A percentile compares a stretch with the other conserved stretches of the same genome.
These are phyloP conservation scores for Pythium periplocum DNA, from an alignment of 352 stramenopile genomes.

Conservation along the genomic window DNA sequence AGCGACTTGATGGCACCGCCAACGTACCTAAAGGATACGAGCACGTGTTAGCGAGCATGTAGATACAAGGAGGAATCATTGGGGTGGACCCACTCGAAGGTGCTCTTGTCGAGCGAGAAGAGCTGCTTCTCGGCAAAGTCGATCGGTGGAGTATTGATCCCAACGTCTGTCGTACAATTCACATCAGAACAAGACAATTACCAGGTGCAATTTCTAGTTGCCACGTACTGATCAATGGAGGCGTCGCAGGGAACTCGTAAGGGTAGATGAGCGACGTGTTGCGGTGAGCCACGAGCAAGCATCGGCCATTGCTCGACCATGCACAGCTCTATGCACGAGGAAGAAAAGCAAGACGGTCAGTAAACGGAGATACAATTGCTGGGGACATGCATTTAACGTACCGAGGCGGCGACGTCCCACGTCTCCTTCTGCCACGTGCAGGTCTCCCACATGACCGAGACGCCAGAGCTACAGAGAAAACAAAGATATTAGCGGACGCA, in stretches of 20 bases:
- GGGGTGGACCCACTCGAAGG: constrained; percentile 35
- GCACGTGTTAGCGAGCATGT: no score
- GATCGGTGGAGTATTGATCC: constrained; percentile 64
- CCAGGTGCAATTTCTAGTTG: neutral
- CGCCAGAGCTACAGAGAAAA: constrained; percentile 26
- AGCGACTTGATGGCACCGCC: constrained; percentile 53
- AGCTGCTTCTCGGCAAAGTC: constrained; percentile 64
- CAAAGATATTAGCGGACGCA: neutral
- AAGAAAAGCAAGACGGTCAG: constrained; percentile 1
- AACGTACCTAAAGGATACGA: constrained; percentile 31
- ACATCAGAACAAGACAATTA: neutral
- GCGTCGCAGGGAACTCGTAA: constrained; percentile 58
- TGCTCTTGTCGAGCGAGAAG: constrained; percentile 54
- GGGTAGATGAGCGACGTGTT: constrained; percentile 57
- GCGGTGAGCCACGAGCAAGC: constrained; percentile 55
- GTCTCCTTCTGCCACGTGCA: constrained; percentile 75
- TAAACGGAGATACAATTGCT: neutral
- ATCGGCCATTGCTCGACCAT: constrained; percentile 69
- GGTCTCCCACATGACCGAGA: constrained; percentile 78
- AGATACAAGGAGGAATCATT: no score
- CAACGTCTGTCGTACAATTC: constrained; percentile 33
- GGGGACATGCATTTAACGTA: constrained; percentile 16
- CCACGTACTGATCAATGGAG: constrained; percentile 50
- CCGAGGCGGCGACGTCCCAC: constrained; percentile 58
- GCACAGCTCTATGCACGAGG: constrained; percentile 37